A percentile compares a stretch with the other conserved stretches of the same genome.
These are phyloP conservation scores for Chaetomium cochliodes DNA, from an alignment of 495 filamentous ascomycete species.

Conservation along the genomic window DNA sequence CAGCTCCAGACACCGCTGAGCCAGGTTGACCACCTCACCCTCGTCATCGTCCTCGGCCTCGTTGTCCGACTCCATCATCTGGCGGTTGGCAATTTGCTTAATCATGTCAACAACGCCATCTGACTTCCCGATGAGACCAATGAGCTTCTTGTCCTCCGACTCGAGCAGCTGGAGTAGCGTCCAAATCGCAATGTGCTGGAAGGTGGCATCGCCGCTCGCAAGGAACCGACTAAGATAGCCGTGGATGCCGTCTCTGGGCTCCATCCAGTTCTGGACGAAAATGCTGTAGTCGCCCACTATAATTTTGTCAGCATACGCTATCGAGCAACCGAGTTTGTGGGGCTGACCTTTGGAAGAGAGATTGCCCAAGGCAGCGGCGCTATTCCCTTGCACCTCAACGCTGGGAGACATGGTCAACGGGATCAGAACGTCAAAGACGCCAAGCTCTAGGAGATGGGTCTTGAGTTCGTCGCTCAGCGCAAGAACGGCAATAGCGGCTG, in stretches of 20 bases:
- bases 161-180: slow-evolving; percentile 93
- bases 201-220: slow-evolving; percentile 90
- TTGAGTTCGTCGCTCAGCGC: slow-evolving; percentile 96
- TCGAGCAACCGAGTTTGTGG: neutral
- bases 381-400: slow-evolving; percentile 97
- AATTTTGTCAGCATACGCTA: slow-evolving; percentile 9
- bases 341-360: slow-evolving; percentile 89
- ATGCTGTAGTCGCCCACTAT: slow-evolving; percentile 94
- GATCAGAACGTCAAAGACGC: slow-evolving; percentile 95
- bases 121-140: slow-evolving; percentile 79
- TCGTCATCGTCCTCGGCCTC: slow-evolving; percentile 85
- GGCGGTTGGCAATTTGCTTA: slow-evolving; percentile 81
- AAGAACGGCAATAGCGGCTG: slow-evolving; percentile 95
- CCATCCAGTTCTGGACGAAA: slow-evolving; percentile 89
- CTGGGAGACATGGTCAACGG: slow-evolving; percentile 92
- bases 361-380: slow-evolving; percentile 92
- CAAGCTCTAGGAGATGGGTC: slow-evolving; percentile 82
- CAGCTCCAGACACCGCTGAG: slow-evolving; percentile 82
- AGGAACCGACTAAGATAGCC: slow-evolving; percentile 92
- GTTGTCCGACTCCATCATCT: slow-evolving; percentile 83
- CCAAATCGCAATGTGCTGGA: slow-evolving; percentile 99
- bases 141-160: slow-evolving; percentile 83
- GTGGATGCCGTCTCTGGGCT: slow-evolving; percentile 91
- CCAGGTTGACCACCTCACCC: slow-evolving; percentile 88
- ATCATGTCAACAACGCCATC: slow-evolving; percentile 90